These are phyloP conservation scores for Sclerotinia subarctica DNA, from an alignment of 2,329 filamentous ascomycete genomes.

Conservation along the genomic window DNA sequence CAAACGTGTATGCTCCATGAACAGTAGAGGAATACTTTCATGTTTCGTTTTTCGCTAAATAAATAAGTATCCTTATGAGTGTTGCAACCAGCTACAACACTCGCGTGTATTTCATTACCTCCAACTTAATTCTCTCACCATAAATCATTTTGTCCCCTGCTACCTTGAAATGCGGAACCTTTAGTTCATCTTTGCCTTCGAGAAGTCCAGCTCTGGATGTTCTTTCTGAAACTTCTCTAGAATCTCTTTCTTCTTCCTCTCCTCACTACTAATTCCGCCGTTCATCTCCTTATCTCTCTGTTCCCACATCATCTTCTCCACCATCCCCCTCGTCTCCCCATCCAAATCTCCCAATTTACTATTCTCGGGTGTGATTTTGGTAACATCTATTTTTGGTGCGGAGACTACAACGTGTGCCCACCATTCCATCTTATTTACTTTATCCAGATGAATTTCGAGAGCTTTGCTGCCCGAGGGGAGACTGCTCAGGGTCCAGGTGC, in stretches of 20 bases:
- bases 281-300: conserved; percentile 95
- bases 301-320: conserved; percentile 99
- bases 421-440: conserved; percentile 97
- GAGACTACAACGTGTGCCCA: conserved; percentile 87
- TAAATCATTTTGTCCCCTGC: not conserved
- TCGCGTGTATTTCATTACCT: not conserved
- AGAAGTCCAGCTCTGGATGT: conserved; percentile 70
- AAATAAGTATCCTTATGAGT: conserved; percentile 15
- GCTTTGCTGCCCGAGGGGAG: conserved; percentile 62
- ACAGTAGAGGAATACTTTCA: not conserved
- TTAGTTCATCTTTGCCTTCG: conserved; percentile 63
- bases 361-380: conserved; percentile 91
- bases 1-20: not conserved
- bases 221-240: conserved; percentile 79
- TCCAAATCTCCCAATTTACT: conserved; percentile 90
- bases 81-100: not conserved
- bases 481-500: conserved; percentile 85
- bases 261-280: conserved; percentile 84
- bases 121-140: not conserved
- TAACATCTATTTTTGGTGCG: conserved; percentile 89
- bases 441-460: conserved; percentile 86
- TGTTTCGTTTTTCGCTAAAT: not conserved
- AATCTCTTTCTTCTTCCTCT: conserved; percentile 92
- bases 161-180: not conserved
- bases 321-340: conserved; percentile 92